Base-by-base conservation (phyloP, 257 asterid genomes). In the Linaria vulgaris region DNA sequence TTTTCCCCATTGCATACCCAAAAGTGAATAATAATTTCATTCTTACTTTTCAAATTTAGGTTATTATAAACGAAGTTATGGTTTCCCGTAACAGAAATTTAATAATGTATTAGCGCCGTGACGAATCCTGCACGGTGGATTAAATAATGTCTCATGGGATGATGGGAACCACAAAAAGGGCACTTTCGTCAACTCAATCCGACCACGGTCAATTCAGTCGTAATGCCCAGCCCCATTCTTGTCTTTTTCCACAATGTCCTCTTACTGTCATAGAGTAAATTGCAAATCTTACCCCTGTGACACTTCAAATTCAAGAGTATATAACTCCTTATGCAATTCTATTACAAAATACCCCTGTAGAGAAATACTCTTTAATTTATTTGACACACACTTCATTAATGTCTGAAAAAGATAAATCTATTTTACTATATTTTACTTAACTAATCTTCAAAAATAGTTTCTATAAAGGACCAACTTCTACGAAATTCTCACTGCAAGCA, bases 41-140 rank as follows among this genome's bases (percentile, higher is more conserved):
- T 27, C 34, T 21, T 20, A 9, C 10, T 61, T 38, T 43, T 11
- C 34, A 27, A 17, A 25, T 48, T 14, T 5, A 2, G 15, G 6
- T 1, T 48, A 21, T 25, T 15, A 10, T 12, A 3, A 38, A 1
- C 20, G 1, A 12, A 56, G 30, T 55, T 12, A 47, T 57, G 59
- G 8, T 12, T n/a, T 52, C 38, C 49, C 49, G 11, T 12, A 44
- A 44, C 49, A 12, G 7, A 14, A 44, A 31, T 30, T 56, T 3
- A 44, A 19, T 53, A 51, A 56, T 53, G 31, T 65, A 64, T 48
- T 20, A 61, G 39, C 74, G 74, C 63, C 80, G 80, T 75, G 70
- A 70, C 80, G 72, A 72, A 8, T 22, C 78, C 68, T 60, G 31
- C 83, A 72, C 83, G 80, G 76, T 69, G 71, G 67, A 67, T 53